Base-by-base conservation (phyloP, 1,139 yeast genomes). In the Suhomyces guaymorum region DNA sequence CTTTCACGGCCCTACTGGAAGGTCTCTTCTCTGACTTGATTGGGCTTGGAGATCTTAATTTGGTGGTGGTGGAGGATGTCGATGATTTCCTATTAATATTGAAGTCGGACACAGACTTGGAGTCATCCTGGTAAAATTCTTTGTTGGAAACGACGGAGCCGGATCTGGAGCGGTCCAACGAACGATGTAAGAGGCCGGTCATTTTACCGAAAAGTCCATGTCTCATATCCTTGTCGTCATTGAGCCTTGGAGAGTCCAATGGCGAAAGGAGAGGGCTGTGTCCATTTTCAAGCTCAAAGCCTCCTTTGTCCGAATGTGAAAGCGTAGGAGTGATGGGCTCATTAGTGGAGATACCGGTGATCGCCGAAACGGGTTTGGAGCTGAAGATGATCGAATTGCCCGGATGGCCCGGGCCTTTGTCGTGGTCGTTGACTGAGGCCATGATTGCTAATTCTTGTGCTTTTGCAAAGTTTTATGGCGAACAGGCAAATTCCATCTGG, bases 1-100 rank as follows among this genome's bases (percentile, higher is more conserved):
- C 97, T 52, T 84, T 88, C 7, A 92, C 96, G 4, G 60, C 37
- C 13, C 28, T 17, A 23, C 18, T 12, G 13, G 15, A 15, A 17
- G 19, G 6, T 17, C 15, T 17, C 10, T 7, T 4, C 9, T 8
- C 13, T 12, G 16, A 3, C 18, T 27, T 21, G 5, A 21, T 15
- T 5, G 35, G 25, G n/a, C 22, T 26, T 6, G 32, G 31, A 11
- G 41, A 24, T 4, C 26, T 18, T 29, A 19, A 16, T 4, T 26
- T 23, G 15, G 28, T 20, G 9, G 29, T 24, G n/a, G 30, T n/a
- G 4, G 35, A 24, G n/a, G 37, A 10, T 3, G 27, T 13, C n/a
- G 33, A 26, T 9, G 32, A 22, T 4, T 20, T 16, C 7, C 33
- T 19, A 9, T 27, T 37, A 13, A 32, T 12, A 9, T 34, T 32